Conservation (phyloP, 257 asterid species). For the Leonotis leonurus region DNA sequence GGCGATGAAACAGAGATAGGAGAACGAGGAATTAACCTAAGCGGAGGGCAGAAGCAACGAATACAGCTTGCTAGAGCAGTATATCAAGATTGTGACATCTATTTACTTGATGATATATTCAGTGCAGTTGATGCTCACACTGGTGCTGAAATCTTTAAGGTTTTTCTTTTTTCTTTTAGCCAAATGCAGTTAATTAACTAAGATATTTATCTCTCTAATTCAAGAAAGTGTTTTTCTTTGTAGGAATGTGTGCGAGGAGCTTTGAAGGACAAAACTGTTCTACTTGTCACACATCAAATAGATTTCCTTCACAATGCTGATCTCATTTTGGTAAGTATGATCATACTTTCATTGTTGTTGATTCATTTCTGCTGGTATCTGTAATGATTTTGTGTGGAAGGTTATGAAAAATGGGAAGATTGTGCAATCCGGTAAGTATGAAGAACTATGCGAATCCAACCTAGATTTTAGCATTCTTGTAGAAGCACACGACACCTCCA, state of each 20-base stretch:
- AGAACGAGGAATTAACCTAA: constrained; percentile 69
- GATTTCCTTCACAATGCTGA: constrained; percentile 72
- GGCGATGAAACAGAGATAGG: constrained; percentile 76
- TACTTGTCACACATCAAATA: constrained; percentile 75
- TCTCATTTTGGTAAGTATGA: constrained; percentile 41
- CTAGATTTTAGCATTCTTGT: constrained; percentile 57
- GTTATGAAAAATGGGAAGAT: constrained; percentile 63
- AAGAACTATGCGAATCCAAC: constrained; percentile 35
- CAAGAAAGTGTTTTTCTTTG: neutral
- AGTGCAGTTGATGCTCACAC: constrained; percentile 96
- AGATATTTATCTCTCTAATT: no score
- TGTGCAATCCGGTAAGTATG: constrained; percentile 64
- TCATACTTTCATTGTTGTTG: neutral
- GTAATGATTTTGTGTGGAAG: constrained; percentile 17
- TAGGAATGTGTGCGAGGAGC: constrained; percentile 68
- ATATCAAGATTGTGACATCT: constrained; percentile 63
- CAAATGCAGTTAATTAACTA: no score
- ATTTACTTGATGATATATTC: constrained; percentile 68
- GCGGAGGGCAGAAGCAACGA: constrained; percentile 85
- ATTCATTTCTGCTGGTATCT: neutral
- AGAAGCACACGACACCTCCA: constrained; percentile 63
- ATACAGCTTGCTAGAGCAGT: constrained; percentile 80
- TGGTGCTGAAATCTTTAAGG: constrained; percentile 74
- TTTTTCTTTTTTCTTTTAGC: neutral
- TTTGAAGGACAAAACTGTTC: constrained; percentile 47